Percentiles rank a stretch among this genome's conserved stretches.
Evolutionary conservation across 352 stramenopile genomes (phyloP).

Genomic region (Phytophthora ohioensis): DNA sequence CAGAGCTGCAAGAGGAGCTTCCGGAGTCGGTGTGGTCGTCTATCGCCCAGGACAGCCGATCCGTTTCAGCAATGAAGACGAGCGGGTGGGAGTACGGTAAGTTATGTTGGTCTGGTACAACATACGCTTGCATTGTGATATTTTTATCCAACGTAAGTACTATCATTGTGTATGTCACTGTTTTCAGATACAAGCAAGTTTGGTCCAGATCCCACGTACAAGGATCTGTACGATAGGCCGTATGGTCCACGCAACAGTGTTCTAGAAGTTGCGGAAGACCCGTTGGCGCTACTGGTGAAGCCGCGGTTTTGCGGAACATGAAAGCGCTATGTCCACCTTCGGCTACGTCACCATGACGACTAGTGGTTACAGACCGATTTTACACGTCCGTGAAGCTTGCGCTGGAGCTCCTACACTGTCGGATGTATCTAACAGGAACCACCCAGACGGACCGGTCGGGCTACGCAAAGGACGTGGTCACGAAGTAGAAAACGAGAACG

Average conservation of each 20-base stretch:
- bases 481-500: no score
- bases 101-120: slow-evolving; percentile 2
- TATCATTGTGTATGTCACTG: background rate
- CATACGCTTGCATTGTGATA: no score
- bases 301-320: no score
- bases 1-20: background rate
- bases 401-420: no score
- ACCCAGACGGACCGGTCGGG: no score
- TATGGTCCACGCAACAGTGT: background rate
- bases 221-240: background rate
- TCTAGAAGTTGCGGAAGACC: background rate
- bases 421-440: no score
- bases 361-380: no score
- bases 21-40: background rate
- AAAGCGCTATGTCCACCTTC: no score
- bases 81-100: slow-evolving; percentile 1
- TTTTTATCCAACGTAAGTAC: background rate
- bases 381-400: no score
- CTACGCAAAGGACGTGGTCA: no score
- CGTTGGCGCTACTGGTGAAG: no score
- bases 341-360: no score
- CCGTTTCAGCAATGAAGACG: background rate
- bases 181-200: background rate
- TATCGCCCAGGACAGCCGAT: background rate
- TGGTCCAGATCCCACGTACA: background rate